These are phyloP conservation scores for Apiospora phragmitis DNA, from an alignment of 2,329 filamentous ascomycete genomes.

Conservation along the genomic window DNA sequence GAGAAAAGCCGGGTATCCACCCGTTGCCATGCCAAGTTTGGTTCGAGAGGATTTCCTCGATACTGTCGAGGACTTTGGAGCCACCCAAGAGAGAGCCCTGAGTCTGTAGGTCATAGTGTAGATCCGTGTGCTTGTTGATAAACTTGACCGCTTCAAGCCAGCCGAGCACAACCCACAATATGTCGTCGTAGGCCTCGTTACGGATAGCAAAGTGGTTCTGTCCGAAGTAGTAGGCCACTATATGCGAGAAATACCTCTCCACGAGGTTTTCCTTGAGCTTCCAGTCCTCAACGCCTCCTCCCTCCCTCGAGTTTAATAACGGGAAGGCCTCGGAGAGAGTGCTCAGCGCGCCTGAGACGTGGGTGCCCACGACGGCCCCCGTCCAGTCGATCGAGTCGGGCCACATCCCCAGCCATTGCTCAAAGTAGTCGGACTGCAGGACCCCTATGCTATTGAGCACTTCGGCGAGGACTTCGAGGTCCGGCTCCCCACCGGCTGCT, in stretches of 20 bases:
- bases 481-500: slow-evolving; percentile 17
- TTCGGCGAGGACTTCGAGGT: slow-evolving; percentile 41
- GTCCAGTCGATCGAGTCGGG: slow-evolving; percentile 92
- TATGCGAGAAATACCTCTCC: slow-evolving; percentile 77
- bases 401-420: slow-evolving; percentile 78
- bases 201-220: slow-evolving; percentile 77
- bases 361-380: slow-evolving; percentile 78
- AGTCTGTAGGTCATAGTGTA: slow-evolving; percentile 52
- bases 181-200: slow-evolving; percentile 83
- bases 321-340: slow-evolving; percentile 66
- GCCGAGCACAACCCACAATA: slow-evolving; percentile 90
- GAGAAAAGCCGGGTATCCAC: slow-evolving; percentile 76
- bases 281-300: slow-evolving; percentile 38
- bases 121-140: slow-evolving; percentile 64
- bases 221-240: slow-evolving; percentile 79
- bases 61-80: slow-evolving; percentile 22
- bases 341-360: slow-evolving; percentile 71
- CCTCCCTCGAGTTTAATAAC: slow-evolving; percentile 29
- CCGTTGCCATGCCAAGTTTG: slow-evolving; percentile 73
- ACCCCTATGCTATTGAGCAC: slow-evolving; percentile 67
- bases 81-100: slow-evolving; percentile 14
- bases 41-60: slow-evolving; percentile 36
- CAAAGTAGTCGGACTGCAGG: slow-evolving; percentile 79
- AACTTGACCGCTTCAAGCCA: slow-evolving; percentile 86
- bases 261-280: slow-evolving; percentile 74